Conservation (phyloP, 139 green algal genomes). For the Limnomonas spitsbergensis region DNA sequence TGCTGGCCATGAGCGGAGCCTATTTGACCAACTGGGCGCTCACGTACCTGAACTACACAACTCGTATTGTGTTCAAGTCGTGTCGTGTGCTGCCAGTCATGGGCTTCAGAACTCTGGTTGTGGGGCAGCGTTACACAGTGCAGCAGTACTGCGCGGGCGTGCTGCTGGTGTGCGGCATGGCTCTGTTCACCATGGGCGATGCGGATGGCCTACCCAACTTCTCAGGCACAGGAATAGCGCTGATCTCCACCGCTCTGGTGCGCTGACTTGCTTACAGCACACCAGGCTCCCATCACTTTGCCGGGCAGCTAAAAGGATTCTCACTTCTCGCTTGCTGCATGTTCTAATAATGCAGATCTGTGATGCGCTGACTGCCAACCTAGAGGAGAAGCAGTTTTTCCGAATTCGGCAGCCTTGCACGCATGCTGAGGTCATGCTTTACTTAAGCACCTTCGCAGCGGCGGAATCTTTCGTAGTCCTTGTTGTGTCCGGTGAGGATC, state of each 20-base stretch:
- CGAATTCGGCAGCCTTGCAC: conserved; percentile 39
- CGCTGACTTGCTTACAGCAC: no score
- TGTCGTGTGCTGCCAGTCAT: conserved; percentile 64
- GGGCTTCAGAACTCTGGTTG: conserved; percentile 42
- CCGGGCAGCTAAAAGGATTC: no score
- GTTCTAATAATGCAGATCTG: conserved; percentile 46
- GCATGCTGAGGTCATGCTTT: conserved; percentile 45
- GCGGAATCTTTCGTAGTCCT: conserved; percentile 41
- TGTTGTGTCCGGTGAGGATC: conserved; percentile 30
- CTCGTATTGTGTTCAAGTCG: conserved; percentile 63
- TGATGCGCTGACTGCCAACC: conserved; percentile 63
- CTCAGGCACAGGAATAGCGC: conserved; percentile 34
- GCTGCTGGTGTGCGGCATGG: conserved; percentile 58
- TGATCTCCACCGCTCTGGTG: conserved; percentile 55
- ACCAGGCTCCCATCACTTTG: no score
- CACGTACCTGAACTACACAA: conserved; percentile 69
- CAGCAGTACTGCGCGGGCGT: conserved; percentile 42
- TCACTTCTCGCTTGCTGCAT: no score
- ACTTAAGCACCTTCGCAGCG: conserved; percentile 49
- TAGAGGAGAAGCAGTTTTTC: conserved; percentile 67
- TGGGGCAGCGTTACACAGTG: conserved; percentile 6
- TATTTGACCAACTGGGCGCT: conserved; percentile 68
- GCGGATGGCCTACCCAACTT: conserved; percentile 47
- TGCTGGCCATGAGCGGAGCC: conserved; percentile 49
- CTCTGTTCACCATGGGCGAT: conserved; percentile 57